Percentiles rank a stretch among this genome's conserved stretches.
Evolutionary conservation across 73 alveolate species (phyloP).

Genomic region (Paramecium bursaria): DNA sequence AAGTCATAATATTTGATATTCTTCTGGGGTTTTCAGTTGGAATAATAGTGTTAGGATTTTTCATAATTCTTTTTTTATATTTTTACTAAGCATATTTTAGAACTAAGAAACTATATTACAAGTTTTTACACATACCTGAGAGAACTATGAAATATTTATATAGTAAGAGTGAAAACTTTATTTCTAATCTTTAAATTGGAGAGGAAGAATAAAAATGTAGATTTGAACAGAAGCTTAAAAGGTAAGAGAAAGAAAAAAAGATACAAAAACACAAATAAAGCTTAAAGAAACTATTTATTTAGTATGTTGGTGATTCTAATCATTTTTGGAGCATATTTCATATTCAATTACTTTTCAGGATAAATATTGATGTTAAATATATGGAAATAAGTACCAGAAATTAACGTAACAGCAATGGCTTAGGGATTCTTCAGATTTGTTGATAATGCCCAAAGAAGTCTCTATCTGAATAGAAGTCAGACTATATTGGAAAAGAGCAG

Average conservation of each 20-base stretch:
- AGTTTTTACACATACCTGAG: conserved; percentile 62
- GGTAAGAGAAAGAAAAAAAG: conserved; percentile 58
- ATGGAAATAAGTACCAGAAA: conserved; percentile 44
- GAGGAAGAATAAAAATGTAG: conserved; percentile 62
- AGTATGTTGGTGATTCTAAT: background rate
- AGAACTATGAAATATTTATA: conserved; percentile 50
- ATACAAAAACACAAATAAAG: conserved; percentile 30
- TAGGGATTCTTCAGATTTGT: conserved; percentile 50
- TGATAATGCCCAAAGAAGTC: conserved; percentile 45
- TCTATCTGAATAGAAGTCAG: conserved; percentile 18
- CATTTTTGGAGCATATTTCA: conserved; percentile 44
- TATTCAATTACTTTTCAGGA: conserved; percentile 38
- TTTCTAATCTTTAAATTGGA: conserved; percentile 64
- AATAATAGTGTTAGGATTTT: background rate
- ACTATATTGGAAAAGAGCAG: background rate
- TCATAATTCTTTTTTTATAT: background rate
- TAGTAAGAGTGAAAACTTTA: conserved; percentile 62
- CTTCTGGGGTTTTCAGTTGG: background rate
- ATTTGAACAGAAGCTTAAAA: conserved; percentile 34
- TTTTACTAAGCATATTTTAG: background rate
- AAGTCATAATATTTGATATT: background rate
- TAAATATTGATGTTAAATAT: conserved; percentile 1
- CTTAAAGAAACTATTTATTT: background rate
- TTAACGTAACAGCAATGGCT: conserved; percentile 58
- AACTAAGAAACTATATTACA: background rate